Percentiles rank a stretch among this genome's conserved stretches.
phyloP scores from a whole-genome alignment of 805 yeast genomes.

The Hanseniaspora valbyensis region DNA sequence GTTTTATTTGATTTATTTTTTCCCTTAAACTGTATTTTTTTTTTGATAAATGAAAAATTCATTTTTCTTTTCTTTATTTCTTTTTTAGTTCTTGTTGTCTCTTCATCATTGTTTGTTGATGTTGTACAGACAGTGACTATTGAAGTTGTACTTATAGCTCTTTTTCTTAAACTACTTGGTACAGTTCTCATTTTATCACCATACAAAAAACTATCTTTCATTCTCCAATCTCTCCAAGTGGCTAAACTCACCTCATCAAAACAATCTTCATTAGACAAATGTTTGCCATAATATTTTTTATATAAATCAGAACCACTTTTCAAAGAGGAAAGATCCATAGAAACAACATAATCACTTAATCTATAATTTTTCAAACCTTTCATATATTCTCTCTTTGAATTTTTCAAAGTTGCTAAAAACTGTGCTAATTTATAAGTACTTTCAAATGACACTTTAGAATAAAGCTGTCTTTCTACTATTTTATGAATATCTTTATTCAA shows the following conservation, averaged over 20 bases:
- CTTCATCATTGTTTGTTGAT: background rate
- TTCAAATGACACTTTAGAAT: constrained; percentile 43
- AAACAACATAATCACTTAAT: constrained; percentile 46
- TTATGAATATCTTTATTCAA: constrained; percentile 42
- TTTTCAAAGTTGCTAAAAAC: constrained; percentile 54
- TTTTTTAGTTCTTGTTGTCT: background rate
- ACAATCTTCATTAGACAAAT: background rate
- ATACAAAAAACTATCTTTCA: constrained; percentile 59
- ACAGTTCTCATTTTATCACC: constrained; percentile 31
- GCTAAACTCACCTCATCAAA: constrained; percentile 40
- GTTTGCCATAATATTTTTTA: constrained; percentile 8
- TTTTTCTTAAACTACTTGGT: constrained; percentile 12
- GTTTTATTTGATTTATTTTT: background rate
- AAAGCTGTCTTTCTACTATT: constrained; percentile 45
- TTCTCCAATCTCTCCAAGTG: constrained; percentile 90
- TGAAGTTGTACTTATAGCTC: constrained; percentile 13
- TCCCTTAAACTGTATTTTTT: no score
- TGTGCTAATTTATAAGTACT: constrained; percentile 76
- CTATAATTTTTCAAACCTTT: constrained; percentile 31
- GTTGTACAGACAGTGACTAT: background rate
- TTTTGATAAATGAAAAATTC: background rate
- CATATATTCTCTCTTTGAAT: background rate
- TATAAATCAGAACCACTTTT: constrained; percentile 29
- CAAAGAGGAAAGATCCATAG: constrained; percentile 47
- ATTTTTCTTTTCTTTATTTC: background rate